Percentiles rank a stretch among this genome's conserved stretches.
Conservation (phyloP, 2,329 filamentous ascomycete species). For the Colletotrichum caudatum region DNA sequence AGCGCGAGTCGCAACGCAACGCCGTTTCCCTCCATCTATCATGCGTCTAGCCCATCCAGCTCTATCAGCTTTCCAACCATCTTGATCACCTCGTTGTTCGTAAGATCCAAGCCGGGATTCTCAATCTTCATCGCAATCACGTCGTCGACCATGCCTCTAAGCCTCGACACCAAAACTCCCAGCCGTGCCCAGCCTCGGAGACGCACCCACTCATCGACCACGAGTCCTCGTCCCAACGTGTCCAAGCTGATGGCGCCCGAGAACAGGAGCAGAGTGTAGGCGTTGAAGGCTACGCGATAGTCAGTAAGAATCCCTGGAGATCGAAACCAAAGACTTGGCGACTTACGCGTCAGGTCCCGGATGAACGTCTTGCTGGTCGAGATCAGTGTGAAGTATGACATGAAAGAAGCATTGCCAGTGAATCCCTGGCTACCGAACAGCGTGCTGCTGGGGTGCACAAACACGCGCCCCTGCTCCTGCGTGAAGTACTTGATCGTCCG, state of each 20-base stretch:
- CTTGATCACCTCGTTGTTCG: conserved; percentile 76
- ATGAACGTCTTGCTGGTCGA: conserved; percentile 93
- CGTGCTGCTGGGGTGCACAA: conserved; percentile 90
- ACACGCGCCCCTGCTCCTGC: conserved; percentile 86
- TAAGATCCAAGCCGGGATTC: conserved; percentile 72
- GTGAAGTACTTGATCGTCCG: conserved; percentile 93
- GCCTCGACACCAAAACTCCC: conserved; percentile 85
- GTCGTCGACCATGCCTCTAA: conserved; percentile 88
- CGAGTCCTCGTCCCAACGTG: conserved; percentile 84
- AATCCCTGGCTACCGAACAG: conserved; percentile 87
- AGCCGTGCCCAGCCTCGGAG: conserved; percentile 94
- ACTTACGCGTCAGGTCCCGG: conserved; percentile 87
- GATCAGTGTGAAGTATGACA: conserved; percentile 94
- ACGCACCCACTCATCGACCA: conserved; percentile 91
- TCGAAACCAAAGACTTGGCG: background rate
- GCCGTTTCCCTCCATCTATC: conserved; percentile 16
- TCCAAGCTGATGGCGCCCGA: conserved; percentile 87
- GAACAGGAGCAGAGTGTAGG: conserved; percentile 89
- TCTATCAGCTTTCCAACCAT: conserved; percentile 86
- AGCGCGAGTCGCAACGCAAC: background rate
- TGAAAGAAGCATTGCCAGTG: conserved; percentile 78
- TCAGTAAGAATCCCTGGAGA: conserved; percentile 14
- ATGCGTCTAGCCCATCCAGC: conserved; percentile 85
- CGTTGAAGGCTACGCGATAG: conserved; percentile 76
- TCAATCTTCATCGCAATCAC: conserved; percentile 85